A percentile compares a stretch with the other conserved stretches of the same genome.
phyloP scores from a whole-genome alignment of 2,329 filamentous ascomycete species.

The Penicillium decumbens region DNA sequence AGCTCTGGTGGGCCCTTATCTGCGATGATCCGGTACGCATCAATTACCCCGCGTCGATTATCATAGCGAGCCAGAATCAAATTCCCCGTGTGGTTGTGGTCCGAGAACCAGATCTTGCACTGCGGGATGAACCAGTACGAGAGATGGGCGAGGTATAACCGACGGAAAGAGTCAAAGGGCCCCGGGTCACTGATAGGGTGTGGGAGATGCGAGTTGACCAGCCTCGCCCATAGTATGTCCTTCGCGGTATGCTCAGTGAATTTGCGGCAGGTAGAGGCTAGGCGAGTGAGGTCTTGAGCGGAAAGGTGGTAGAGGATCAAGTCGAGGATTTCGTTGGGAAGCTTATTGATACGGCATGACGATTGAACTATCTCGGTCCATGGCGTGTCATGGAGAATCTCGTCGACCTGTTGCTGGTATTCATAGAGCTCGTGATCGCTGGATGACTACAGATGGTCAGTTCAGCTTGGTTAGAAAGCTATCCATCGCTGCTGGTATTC shows the following conservation, averaged over 20 bases:
- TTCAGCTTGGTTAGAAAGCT: background rate
- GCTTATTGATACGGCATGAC: slow-evolving; percentile 31
- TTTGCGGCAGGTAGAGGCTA: slow-evolving; percentile 58
- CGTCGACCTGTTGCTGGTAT: slow-evolving; percentile 5
- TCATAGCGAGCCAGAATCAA: slow-evolving; percentile 75
- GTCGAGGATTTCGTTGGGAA: slow-evolving; percentile 73
- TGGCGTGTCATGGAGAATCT: slow-evolving; percentile 8
- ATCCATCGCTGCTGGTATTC: background rate
- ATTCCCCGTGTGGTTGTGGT: slow-evolving; percentile 67
- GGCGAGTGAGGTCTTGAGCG: slow-evolving; percentile 57
- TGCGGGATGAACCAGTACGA: slow-evolving; percentile 79
- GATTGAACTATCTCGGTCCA: background rate
- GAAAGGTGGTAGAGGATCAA: slow-evolving; percentile 64
- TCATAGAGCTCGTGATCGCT: slow-evolving; percentile 3
- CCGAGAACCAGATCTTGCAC: slow-evolving; percentile 80
- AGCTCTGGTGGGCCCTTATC: slow-evolving; percentile 54
- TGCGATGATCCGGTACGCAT: slow-evolving; percentile 72
- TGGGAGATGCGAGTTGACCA: slow-evolving; percentile 66
- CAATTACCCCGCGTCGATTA: slow-evolving; percentile 66
- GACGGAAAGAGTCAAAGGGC: slow-evolving; percentile 61
- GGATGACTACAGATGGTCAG: slow-evolving; percentile 2
- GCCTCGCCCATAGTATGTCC: slow-evolving; percentile 67
- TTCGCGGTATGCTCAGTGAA: slow-evolving; percentile 58
- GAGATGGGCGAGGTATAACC: slow-evolving; percentile 69
- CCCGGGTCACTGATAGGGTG: slow-evolving; percentile 52